Base-by-base conservation (phyloP, 805 yeast genomes). In the Barnettozyma sucrosica region DNA sequence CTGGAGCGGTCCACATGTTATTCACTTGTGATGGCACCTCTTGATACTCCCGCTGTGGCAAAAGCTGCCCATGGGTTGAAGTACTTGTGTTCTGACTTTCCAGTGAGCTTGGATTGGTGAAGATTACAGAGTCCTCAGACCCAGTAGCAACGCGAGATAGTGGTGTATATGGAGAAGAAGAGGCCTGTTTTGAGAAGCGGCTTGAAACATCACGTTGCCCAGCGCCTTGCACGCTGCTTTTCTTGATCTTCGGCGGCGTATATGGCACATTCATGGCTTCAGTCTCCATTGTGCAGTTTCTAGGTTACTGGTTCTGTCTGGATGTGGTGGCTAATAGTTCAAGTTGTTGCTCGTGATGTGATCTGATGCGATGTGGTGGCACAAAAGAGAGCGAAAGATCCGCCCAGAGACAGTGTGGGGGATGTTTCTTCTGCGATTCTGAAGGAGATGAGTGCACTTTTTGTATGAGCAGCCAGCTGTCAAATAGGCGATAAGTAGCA, bases 101-200 rank as follows among this genome's bases (percentile, higher is more conserved):
- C 11, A 54, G 36, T 3, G 63, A 58, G 43, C 57, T 54, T 26
- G 57, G 58, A 23, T 57, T 55, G 5, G 64, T 61, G 51, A 61
- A 61, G 10, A 58, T 45, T 9, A 57, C 49, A 7, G 63, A 59
- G 20, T 58, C 60, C 23, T 61, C 63, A 2, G 62, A 53, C 5
- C 49, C 42, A 1, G 62, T 52, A 8, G 44, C 45, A 7, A 52
- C 55, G 21, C 57, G 49, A 1, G 63, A 59, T 41, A 60, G 37
- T 5, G 61, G 62, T 1, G 58, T 56, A 1, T 55, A 39, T 6
- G 58, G 48, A 2, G 42, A 36, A 2, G 50, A 24, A 13, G 49
- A 34, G 37, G 37, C 23, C 32, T 28, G 32, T 28, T 28, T 28
- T 11, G 32, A 28, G 32, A 28, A 14, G n/a, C 32, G 32, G 5